Conservation (phyloP, 768 basidiomycete species). For the Hysterangium stoloniferum region DNA sequence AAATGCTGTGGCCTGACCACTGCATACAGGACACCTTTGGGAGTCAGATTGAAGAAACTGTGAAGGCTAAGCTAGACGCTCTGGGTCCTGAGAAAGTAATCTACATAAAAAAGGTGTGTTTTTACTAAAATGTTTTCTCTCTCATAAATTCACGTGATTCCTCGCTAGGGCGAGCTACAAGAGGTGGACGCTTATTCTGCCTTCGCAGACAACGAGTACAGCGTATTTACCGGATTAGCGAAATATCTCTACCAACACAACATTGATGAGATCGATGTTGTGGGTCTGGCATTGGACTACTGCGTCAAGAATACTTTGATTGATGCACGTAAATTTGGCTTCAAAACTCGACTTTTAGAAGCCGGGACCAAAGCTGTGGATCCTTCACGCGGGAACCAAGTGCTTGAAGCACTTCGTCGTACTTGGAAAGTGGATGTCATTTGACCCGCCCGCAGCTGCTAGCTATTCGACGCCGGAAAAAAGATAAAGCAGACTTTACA, state of each 20-base stretch:
- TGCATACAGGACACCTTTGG: slow-evolving; percentile 58
- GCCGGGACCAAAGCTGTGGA: slow-evolving; percentile 3
- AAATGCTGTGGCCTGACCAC: slow-evolving; percentile 77
- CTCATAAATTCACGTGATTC: neutral
- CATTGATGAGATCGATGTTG: slow-evolving; percentile 53
- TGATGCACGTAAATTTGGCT: slow-evolving; percentile 43
- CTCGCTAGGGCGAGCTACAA: slow-evolving; percentile 40
- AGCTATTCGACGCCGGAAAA: no score
- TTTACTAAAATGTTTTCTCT: slow-evolving; percentile 23
- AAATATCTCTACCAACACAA: slow-evolving; percentile 30
- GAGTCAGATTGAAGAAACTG: slow-evolving; percentile 47
- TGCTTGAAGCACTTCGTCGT: neutral
- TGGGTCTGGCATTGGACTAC: slow-evolving; percentile 70
- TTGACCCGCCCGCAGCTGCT: no score
- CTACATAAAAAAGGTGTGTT: slow-evolving; percentile 15
- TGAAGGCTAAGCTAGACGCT: slow-evolving; percentile 32
- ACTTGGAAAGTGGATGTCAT: slow-evolving; percentile 5
- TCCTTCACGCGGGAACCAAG: neutral
- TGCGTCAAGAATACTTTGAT: slow-evolving; percentile 59
- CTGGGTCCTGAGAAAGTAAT: slow-evolving; percentile 28
- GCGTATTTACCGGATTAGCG: slow-evolving; percentile 40
- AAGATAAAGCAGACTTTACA: no score
- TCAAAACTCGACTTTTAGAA: slow-evolving; percentile 21
- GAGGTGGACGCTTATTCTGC: slow-evolving; percentile 77
- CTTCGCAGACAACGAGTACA: slow-evolving; percentile 53